phyloP scores from a whole-genome alignment of 2,329 filamentous ascomycete genomes.

The Penicillium sp. region DNA sequence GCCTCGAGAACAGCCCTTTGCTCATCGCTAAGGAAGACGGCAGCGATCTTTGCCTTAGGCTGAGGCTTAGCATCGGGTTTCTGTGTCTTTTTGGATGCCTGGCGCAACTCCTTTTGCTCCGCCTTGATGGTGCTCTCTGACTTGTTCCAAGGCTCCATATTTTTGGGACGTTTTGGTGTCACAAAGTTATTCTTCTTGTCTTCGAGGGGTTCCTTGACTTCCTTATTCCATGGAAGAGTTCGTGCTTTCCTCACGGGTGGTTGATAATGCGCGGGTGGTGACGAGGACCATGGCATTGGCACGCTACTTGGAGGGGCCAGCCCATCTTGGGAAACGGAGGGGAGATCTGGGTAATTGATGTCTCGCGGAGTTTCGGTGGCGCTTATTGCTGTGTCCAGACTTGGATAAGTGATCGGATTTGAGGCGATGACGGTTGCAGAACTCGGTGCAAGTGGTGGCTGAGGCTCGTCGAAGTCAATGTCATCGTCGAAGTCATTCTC shows the following conservation, averaged over 20 bases:
- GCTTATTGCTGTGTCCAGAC: slow-evolving; percentile 12
- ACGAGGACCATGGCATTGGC: slow-evolving; percentile 71
- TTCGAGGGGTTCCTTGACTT: slow-evolving; percentile 33
- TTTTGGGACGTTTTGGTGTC: slow-evolving; percentile 49
- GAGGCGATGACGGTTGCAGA: not conserved
- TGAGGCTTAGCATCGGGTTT: slow-evolving; percentile 46
- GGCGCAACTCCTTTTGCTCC: slow-evolving; percentile 71
- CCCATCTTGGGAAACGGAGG: slow-evolving; percentile 31
- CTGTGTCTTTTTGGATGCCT: slow-evolving; percentile 57
- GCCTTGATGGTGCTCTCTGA: slow-evolving; percentile 75
- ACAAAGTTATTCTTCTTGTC: slow-evolving; percentile 30
- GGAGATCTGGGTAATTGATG: slow-evolving; percentile 40
- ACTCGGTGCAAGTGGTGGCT: slow-evolving; percentile 28
- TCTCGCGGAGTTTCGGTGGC: slow-evolving; percentile 20
- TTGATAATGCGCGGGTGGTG: slow-evolving; percentile 49
- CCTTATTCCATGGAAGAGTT: slow-evolving; percentile 61
- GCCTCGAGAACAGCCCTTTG: slow-evolving; percentile 81
- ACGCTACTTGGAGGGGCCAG: slow-evolving; percentile 54
- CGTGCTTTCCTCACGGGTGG: slow-evolving; percentile 58
- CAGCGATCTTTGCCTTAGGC: slow-evolving; percentile 49
- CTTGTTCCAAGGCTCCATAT: slow-evolving; percentile 67
- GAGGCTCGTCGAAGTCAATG: slow-evolving; percentile 63
- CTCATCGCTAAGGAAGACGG: slow-evolving; percentile 78
- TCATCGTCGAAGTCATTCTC: slow-evolving; percentile 90
- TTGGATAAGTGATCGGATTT: slow-evolving; percentile 22